These are phyloP conservation scores for Colletotrichum chrysophilum DNA, from an alignment of 2,329 filamentous ascomycete genomes.

Conservation along the genomic window DNA sequence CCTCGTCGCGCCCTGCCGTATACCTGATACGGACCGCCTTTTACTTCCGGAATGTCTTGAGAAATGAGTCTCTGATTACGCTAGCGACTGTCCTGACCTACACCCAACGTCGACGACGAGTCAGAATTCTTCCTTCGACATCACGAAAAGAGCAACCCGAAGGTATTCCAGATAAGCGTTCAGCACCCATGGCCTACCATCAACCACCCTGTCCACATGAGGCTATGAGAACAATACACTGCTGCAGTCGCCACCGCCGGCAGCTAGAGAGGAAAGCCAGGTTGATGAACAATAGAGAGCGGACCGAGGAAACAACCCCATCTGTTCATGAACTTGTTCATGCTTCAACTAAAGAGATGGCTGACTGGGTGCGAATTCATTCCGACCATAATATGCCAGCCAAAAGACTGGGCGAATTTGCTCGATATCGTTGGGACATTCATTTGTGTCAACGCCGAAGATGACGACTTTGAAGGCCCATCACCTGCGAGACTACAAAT, in stretches of 20 bases:
- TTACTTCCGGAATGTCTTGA: not conserved
- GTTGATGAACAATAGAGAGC: not conserved
- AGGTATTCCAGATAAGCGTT: not conserved
- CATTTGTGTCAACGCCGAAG: too few species aligned
- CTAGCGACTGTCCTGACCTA: not conserved
- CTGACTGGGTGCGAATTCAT: fast-evolving
- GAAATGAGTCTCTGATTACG: not conserved
- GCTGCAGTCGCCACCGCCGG: too few species aligned
- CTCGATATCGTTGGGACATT: not conserved
- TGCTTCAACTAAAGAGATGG: not conserved
- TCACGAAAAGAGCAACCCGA: not conserved
- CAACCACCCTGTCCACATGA: too few species aligned
- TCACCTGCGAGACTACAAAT: not conserved
- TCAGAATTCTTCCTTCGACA: not conserved
- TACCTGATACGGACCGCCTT: not conserved
- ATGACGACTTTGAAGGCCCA: not conserved
- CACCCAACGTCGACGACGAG: not conserved
- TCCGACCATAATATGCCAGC: not conserved
- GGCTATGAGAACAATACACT: too few species aligned
- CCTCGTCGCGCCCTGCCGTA: not conserved
- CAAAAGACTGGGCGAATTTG: not conserved
- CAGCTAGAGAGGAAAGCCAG: not conserved
- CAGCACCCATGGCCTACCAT: not conserved
- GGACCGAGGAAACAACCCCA: not conserved
- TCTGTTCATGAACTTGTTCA: not conserved